phyloP scores from a whole-genome alignment of 1,139 yeast species.

The Hyphopichia wangnamkhiaoensis region DNA sequence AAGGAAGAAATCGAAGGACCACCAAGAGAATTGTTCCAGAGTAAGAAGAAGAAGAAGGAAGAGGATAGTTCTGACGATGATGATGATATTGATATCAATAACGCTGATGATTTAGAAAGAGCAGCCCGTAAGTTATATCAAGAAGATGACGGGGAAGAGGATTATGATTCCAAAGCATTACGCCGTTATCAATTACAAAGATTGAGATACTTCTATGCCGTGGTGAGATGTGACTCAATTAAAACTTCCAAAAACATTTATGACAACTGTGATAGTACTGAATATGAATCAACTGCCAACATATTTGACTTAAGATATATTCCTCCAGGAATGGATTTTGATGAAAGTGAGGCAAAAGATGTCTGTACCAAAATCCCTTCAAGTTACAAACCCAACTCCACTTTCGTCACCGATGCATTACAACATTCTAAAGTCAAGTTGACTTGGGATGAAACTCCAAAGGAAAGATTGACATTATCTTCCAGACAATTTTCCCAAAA shows the following conservation, averaged over 20 bases:
- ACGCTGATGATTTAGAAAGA: conserved; percentile 42
- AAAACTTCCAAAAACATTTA: conserved; percentile 75
- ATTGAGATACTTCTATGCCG: conserved; percentile 86
- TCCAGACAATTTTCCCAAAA: conserved; percentile 82
- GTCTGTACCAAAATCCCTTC: conserved; percentile 70
- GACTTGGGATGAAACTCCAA: conserved; percentile 98
- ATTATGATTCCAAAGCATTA: conserved; percentile 67
- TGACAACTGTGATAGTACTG: conserved; percentile 89
- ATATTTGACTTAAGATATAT: conserved; percentile 88
- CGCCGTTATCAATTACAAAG: conserved; percentile 87
- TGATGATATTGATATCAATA: conserved; percentile 47
- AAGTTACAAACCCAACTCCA: conserved; percentile 73
- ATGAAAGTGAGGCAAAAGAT: conserved; percentile 71
- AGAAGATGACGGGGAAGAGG: conserved; percentile 71
- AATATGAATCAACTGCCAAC: conserved; percentile 94
- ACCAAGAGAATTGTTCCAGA: conserved; percentile 74
- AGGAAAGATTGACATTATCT: conserved; percentile 78
- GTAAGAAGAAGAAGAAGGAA: conserved; percentile 27
- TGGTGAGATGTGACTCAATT: conserved; percentile 80
- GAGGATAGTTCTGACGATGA: conserved; percentile 34
- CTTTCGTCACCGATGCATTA: conserved; percentile 87
- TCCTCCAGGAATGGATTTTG: conserved; percentile 89
- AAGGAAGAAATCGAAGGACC: conserved; percentile 93
- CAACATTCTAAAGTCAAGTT: conserved; percentile 91
- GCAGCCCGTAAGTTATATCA: conserved; percentile 71